These are phyloP conservation scores for Cucurbita argyrosperma DNA, from an alignment of 306 rosid species.

Conservation along the genomic window DNA sequence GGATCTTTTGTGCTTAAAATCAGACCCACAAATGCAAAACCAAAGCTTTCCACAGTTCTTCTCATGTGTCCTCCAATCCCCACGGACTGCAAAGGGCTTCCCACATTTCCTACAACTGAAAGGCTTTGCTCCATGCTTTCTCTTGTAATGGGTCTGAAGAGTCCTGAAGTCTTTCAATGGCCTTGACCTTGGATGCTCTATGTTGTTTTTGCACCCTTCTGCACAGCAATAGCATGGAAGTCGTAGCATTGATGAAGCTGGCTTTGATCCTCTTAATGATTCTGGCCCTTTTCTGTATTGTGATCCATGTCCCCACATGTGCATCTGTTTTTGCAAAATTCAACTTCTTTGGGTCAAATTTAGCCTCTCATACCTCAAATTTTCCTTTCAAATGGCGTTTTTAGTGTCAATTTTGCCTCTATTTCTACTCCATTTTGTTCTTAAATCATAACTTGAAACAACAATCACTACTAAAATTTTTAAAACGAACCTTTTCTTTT, in stretches of 20 bases:
- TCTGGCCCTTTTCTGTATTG: slow-evolving; percentile 87
- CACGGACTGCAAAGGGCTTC: slow-evolving; percentile 73
- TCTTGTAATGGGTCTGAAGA: slow-evolving; percentile 84
- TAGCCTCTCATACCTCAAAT: background rate
- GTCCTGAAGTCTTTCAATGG: slow-evolving; percentile 83
- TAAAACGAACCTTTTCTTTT: background rate
- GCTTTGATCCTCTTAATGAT: slow-evolving; percentile 61
- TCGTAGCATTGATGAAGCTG: slow-evolving; percentile 63
- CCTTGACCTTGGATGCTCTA: slow-evolving; percentile 69
- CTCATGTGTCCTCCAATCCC: slow-evolving; percentile 96
- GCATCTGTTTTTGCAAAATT: slow-evolving; percentile 39
- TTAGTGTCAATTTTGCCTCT: background rate
- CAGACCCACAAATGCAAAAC: slow-evolving; percentile 93
- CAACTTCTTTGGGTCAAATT: background rate
- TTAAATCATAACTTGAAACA: background rate
- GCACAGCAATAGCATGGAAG: slow-evolving; percentile 91
- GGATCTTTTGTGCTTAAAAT: slow-evolving; percentile 87
- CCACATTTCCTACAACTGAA: slow-evolving; percentile 74
- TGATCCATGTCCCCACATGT: slow-evolving; percentile 99
- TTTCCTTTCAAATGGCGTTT: background rate
- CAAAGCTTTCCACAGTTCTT: slow-evolving; percentile 90
- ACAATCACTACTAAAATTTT: background rate
- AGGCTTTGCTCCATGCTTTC: slow-evolving; percentile 87
- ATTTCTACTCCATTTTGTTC: background rate
- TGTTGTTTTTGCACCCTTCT: slow-evolving; percentile 81